Evolutionary conservation across 495 filamentous ascomycete species (phyloP).

Genomic region (Penicillium coprophilum): DNA sequence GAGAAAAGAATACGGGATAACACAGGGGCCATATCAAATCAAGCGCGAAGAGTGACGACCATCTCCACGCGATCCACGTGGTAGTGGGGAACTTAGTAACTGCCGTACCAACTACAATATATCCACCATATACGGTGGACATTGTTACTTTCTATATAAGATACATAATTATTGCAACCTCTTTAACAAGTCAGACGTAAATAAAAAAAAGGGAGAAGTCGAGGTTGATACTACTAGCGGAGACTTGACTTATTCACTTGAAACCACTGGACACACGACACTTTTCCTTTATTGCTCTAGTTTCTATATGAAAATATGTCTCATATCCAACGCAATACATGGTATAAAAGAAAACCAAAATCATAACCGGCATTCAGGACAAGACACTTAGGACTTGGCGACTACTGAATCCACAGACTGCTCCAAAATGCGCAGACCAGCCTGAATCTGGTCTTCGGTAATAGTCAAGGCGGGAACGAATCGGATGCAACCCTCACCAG

Average conservation of each 20-base stretch:
- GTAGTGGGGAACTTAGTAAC: neutral
- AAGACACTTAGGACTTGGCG: conserved; percentile 20
- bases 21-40: neutral
- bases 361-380: conserved; percentile 20
- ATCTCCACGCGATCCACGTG: conserved; percentile 16
- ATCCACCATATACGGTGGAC: too few species aligned
- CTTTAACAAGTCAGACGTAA: too few species aligned
- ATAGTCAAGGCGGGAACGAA: conserved; percentile 85
- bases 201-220: too few species aligned
- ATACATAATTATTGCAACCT: too few species aligned
- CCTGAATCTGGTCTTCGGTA: conserved; percentile 69
- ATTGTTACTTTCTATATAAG: too few species aligned
- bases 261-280: conserved; percentile 1
- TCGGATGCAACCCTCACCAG: conserved; percentile 81
- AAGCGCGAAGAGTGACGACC: conserved; percentile 8
- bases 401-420: conserved; percentile 65
- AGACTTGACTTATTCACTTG: neutral
- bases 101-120: too few species aligned
- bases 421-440: conserved; percentile 72
- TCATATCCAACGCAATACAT: conserved; percentile 17
- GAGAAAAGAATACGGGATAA: neutral
- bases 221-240: neutral
- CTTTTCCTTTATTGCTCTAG: conserved; percentile 6
- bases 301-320: conserved; percentile 8
- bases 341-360: conserved; percentile 22